Evolutionary conservation across 495 filamentous ascomycete genomes (phyloP), one percentile per base, ranked within the genome.

Genomic region (Talaromyces liani): DNA sequence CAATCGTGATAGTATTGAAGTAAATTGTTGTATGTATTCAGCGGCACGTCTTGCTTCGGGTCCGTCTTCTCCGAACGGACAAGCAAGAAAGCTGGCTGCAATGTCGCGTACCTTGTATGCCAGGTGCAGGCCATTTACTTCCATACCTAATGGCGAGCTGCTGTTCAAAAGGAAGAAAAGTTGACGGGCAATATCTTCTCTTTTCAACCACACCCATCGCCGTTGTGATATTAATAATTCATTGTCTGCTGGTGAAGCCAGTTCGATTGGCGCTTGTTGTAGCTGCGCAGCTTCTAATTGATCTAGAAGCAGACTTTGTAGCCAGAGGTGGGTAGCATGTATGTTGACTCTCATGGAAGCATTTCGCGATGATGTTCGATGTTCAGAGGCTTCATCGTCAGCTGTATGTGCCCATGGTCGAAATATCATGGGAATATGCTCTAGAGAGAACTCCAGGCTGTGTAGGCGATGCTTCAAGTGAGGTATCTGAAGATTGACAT

Each of bases 241-340:
- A 22, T 51, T 51, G 3, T 51, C 45, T 22, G 45, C 12, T 51
- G 45, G 14, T 22, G 20, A 22, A 20, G 12, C 5, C 8, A 51
- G 6, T n/a, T 70, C 66, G 12, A 58, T 54, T 5, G 25, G n/a
- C 8, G 25, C 6, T 4, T 62, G 60, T 9, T 31, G 41, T 31
- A 59, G 20, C 29, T 67, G 65, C 1, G 64, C 54, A 8, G 69
- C 63, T 59, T 66, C 66, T 14, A 68, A 51, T 60, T 67, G 69
- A 58, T 69, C 69, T 27, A 70, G 49, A 5, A 69, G 62, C 6
- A 70, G 62, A 47, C 67, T 70, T 45, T 70, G 69, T 8, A 70
- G 67, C 69, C 69, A 70, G 4, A 70, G 56, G 57, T 69, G 69
- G 7, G 69, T 70, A 16, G 67, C 69, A 55, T 70, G 67, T 6